Percentiles rank a stretch among this genome's conserved stretches.
Evolutionary conservation across 768 basidiomycete species (phyloP).

Genomic region (Termitomyces heimii): DNA sequence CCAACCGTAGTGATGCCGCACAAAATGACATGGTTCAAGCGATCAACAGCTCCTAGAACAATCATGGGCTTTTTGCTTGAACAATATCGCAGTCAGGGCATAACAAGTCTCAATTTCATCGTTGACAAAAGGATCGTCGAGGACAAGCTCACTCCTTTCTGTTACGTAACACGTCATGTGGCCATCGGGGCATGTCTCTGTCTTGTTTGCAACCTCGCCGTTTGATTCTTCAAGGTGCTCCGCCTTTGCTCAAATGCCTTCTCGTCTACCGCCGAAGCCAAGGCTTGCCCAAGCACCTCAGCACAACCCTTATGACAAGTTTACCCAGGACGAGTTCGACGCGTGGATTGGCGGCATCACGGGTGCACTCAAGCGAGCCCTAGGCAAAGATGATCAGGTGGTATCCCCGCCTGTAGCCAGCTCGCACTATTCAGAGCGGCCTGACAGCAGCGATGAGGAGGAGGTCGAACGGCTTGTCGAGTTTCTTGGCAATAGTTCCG

Average conservation of each 20-base stretch:
- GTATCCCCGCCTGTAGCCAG: slow-evolving; percentile 11
- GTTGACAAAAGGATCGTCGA: no score
- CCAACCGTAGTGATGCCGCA: no score
- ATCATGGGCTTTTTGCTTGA: no score
- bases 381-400: slow-evolving; percentile 40
- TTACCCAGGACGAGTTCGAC: slow-evolving; percentile 64
- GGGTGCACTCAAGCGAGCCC: slow-evolving; percentile 46
- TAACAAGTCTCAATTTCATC: no score
- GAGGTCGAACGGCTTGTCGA: slow-evolving; percentile 13
- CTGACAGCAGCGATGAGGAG: slow-evolving; percentile 10
- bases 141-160: no score
- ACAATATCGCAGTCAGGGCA: no score
- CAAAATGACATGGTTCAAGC: no score
- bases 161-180: slow-evolving; percentile 6
- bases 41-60: no score
- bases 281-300: slow-evolving; percentile 41
- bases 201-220: slow-evolving; percentile 5
- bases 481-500: slow-evolving; percentile 14
- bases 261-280: slow-evolving; percentile 10
- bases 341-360: slow-evolving; percentile 65
- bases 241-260: background rate
- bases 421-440: slow-evolving; percentile 1
- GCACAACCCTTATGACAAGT: slow-evolving; percentile 70
- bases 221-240: slow-evolving; percentile 3
- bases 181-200: background rate